Percentiles rank a stretch among this genome's conserved stretches.
Conservation (phyloP, 176 grass and related monocot species). For the Eragrostis curvula region DNA sequence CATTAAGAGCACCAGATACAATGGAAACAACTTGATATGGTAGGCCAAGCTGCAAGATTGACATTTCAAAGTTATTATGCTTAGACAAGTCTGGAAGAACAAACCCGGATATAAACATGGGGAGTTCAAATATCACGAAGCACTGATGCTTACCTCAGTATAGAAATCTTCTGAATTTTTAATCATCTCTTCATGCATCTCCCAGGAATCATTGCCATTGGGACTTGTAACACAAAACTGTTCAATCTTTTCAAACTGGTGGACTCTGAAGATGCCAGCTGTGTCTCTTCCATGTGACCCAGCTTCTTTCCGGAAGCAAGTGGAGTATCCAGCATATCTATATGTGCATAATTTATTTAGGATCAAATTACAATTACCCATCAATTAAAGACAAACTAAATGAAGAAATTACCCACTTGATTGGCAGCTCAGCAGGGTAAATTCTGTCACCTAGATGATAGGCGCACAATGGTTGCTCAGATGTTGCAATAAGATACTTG, state of each 20-base stretch:
- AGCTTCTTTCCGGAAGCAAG: conserved; percentile 94
- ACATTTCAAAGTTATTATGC: conserved; percentile 33
- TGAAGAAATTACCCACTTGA: conserved; percentile 51
- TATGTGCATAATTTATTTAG: conserved; percentile 3
- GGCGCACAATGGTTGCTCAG: conserved; percentile 90
- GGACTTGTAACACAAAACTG: conserved; percentile 91
- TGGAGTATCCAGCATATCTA: conserved; percentile 96
- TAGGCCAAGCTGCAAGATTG: conserved; percentile 67
- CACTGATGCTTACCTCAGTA: conserved; percentile 43
- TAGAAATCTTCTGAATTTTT: conserved; percentile 96
- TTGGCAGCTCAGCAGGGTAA: conserved; percentile 83
- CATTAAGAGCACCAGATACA: conserved; percentile 93
- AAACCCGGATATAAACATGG: not conserved
- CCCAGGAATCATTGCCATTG: conserved; percentile 78
- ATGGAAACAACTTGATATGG: conserved; percentile 92
- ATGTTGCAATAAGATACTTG: conserved; percentile 95
- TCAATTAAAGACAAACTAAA: conserved; percentile 10
- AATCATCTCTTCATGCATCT: conserved; percentile 85
- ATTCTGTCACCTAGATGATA: conserved; percentile 90
- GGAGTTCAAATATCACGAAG: conserved; percentile 9
- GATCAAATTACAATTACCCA: not conserved
- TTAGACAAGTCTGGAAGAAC: not conserved
- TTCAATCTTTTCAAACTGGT: conserved; percentile 96
- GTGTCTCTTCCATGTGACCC: conserved; percentile 95
- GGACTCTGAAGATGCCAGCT: conserved; percentile 90